Base-by-base conservation (phyloP, 768 basidiomycete species). In the Antrodiella citrinella region DNA sequence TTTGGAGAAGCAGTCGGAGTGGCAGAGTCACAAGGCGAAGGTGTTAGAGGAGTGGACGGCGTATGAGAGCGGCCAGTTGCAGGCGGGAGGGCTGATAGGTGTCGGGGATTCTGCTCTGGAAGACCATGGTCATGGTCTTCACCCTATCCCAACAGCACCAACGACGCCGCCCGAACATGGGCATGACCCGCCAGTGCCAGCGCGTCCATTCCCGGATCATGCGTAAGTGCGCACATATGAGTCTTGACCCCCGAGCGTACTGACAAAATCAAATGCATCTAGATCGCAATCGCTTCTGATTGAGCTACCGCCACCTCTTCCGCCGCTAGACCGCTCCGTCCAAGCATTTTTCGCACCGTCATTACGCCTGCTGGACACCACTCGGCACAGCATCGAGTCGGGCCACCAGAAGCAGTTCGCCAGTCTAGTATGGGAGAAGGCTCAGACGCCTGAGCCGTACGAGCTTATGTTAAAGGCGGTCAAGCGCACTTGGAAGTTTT, bases 391-490 rank as follows among this genome's bases (percentile, higher is more conserved):
- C 51, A 53, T 85, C 13, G 60, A 67, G 13, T 77, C 76, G 0
- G 85, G 86, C 10, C 75, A 77, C 51, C 79, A 83, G 53, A 69
- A 60, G 45, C 67, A 78, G 56, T 78, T 89, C 59, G 80, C 75
- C 2, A 57, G 57, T 24, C 77, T 78, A 3, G 64, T 82, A 13
- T 80, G 78, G 76, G 78, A 83, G 59, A 86, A 83, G 60, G 77
- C 82, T 15, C 72, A 69, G 65, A 76, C 79, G 1, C 70, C 72
- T 11, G 82, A 86, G 48, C 86, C 86, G 0, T 78, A 65, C 42
- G 55, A 62, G 44, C 65, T 76, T 5, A 72, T 67, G 11, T 61
- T 63, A n/a, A 70, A 65, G n/a, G 67, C 67, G 4, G 64, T 64
- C 54, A 60, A 62, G 51, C 64, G 65, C 55, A 67, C 69, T 61